Conservation (phyloP, 1,284 basidiomycete genomes). For the Austroboletus rostrupii region DNA sequence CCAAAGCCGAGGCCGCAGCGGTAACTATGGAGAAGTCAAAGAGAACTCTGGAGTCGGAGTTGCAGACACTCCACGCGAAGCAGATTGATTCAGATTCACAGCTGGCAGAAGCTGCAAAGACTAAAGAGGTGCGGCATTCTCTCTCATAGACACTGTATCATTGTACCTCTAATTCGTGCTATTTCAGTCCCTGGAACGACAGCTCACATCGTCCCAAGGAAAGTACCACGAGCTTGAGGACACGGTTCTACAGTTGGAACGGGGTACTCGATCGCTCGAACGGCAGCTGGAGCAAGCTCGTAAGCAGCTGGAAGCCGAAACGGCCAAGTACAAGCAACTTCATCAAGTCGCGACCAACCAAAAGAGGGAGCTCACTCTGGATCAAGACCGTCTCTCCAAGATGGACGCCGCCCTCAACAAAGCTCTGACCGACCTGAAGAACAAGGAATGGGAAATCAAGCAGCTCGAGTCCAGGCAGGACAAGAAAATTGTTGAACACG, state of each 20-base stretch:
- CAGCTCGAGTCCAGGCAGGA: conserved; percentile 86
- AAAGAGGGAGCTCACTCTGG: conserved; percentile 63
- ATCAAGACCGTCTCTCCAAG: conserved; percentile 71
- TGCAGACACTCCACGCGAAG: conserved; percentile 68
- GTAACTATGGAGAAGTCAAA: conserved; percentile 69
- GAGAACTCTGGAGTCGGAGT: conserved; percentile 69
- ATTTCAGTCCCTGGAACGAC: conserved; percentile 57
- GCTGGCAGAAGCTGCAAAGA: conserved; percentile 56
- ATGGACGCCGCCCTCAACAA: conserved; percentile 81
- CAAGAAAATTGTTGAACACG: conserved; percentile 98
- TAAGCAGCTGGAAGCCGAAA: conserved; percentile 69
- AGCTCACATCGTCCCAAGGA: conserved; percentile 66
- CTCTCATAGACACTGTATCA: not conserved
- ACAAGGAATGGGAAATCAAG: conserved; percentile 82
- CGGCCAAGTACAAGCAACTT: conserved; percentile 65
- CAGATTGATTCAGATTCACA: conserved; percentile 70
- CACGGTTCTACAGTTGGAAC: conserved; percentile 76
- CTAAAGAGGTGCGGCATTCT: conserved; percentile 63
- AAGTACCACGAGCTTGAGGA: conserved; percentile 88
- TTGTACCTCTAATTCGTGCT: conserved; percentile 2
- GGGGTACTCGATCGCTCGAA: conserved; percentile 73
- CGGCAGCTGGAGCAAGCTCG: conserved; percentile 67
- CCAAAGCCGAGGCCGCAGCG: conserved; percentile 51
- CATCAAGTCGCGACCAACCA: conserved; percentile 65
- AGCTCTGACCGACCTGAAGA: conserved; percentile 74